Evolutionary conservation across 2,329 filamentous ascomycete species (phyloP).

Genomic region (Aspergillus pseudoviridinutans): DNA sequence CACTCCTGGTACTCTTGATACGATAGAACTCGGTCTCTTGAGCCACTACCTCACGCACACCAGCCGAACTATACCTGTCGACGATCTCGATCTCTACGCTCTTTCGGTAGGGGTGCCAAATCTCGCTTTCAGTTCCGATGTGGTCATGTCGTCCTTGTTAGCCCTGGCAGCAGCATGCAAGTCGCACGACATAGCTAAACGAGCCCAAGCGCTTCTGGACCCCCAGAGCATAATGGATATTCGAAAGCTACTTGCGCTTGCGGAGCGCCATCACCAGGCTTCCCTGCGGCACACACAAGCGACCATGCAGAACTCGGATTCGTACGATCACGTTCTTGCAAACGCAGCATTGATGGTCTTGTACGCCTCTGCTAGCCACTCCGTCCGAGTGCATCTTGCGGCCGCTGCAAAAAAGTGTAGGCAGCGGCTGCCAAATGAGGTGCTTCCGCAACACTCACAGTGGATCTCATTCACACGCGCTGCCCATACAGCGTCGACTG

Average conservation of each 20-base stretch:
- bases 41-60: slow-evolving; percentile 44
- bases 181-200: slow-evolving; percentile 24
- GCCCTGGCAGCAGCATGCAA: slow-evolving; percentile 42
- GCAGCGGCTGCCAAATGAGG: slow-evolving; percentile 15
- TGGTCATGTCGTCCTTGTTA: slow-evolving; percentile 43
- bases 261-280: slow-evolving; percentile 36
- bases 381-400: slow-evolving; percentile 32
- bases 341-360: slow-evolving; percentile 44
- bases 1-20: slow-evolving; percentile 8
- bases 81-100: slow-evolving; percentile 38
- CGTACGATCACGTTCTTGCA: slow-evolving; percentile 35
- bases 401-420: slow-evolving; percentile 16
- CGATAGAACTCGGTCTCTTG: slow-evolving; percentile 36
- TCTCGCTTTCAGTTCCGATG: slow-evolving; percentile 37
- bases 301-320: slow-evolving; percentile 25
- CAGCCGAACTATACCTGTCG: slow-evolving; percentile 34
- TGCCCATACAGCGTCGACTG: slow-evolving; percentile 31
- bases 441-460: slow-evolving; percentile 32
- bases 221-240: slow-evolving; percentile 17
- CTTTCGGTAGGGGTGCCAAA: slow-evolving; percentile 43
- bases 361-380: slow-evolving; percentile 39
- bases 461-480: slow-evolving; percentile 40
- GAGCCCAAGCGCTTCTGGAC: not conserved
- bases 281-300: slow-evolving; percentile 38
- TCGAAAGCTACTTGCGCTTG: slow-evolving; percentile 22